These are phyloP conservation scores for Aspergillus arachidicola DNA, from an alignment of 2,329 filamentous ascomycete species.

Conservation along the genomic window DNA sequence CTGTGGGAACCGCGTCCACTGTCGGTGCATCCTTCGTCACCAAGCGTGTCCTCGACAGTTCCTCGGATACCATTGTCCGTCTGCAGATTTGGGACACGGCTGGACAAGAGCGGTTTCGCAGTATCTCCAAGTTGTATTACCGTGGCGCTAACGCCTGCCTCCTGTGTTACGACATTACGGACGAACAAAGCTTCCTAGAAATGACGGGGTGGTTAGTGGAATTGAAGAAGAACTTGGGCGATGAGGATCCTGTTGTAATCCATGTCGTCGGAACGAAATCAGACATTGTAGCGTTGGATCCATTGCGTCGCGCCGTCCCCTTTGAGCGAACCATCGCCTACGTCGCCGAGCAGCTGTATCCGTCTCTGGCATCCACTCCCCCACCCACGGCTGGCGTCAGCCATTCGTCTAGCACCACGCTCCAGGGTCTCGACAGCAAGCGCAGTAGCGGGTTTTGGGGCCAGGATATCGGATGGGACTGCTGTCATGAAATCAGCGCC, in stretches of 20 bases:
- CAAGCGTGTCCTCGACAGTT: slow-evolving; percentile 77
- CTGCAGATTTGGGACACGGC: slow-evolving; percentile 97
- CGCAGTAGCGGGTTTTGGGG: slow-evolving; percentile 67
- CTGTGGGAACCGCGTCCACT: slow-evolving; percentile 60
- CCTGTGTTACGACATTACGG: slow-evolving; percentile 92
- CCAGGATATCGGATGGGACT: slow-evolving; percentile 92
- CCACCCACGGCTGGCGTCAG: slow-evolving; percentile 62
- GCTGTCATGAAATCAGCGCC: slow-evolving; percentile 93
- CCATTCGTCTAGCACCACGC: slow-evolving; percentile 20
- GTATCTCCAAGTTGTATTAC: slow-evolving; percentile 94
- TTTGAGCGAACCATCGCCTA: slow-evolving; percentile 97
- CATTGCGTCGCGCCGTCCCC: slow-evolving; percentile 76
- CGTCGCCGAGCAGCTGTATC: slow-evolving; percentile 86
- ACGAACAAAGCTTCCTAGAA: slow-evolving; percentile 80
- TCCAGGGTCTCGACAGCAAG: slow-evolving; percentile 46
- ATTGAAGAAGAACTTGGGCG: slow-evolving; percentile 73
- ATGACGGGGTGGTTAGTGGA: slow-evolving; percentile 92
- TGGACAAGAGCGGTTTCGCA: slow-evolving; percentile 92
- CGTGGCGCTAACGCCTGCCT: slow-evolving; percentile 92
- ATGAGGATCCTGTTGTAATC: slow-evolving; percentile 72
- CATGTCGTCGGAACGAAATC: slow-evolving; percentile 96
- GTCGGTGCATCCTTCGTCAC: slow-evolving; percentile 79
- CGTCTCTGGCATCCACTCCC: slow-evolving; percentile 67
- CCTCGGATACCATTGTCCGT: slow-evolving; percentile 84
- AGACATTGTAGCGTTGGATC: slow-evolving; percentile 85